Base-by-base conservation (phyloP, 306 rosid genomes). In the Citrullus amarus region DNA sequence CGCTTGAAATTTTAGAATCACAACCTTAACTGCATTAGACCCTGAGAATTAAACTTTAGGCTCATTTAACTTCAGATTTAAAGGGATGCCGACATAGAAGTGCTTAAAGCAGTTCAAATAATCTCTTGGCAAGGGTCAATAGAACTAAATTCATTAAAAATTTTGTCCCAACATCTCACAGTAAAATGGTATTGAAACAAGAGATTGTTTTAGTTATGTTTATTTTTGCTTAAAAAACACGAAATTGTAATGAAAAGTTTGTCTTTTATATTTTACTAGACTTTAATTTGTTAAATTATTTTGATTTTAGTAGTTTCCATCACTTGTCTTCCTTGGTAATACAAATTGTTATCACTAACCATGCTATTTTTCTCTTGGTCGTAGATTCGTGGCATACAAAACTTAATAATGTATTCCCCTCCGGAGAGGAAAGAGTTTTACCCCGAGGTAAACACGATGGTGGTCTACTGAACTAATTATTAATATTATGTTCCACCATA, bases 371-470 rank as follows among this genome's bases (percentile, higher is more conserved):
- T 41, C 80, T 61, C 55, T 66, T 83, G 28, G 70, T 79, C 78
- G 43, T 86, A 94, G 98, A 90, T 94, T 83, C 92, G 97, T 3
- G 97, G 98, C 22, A 89, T 92, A 77, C 86, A 86, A 71, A 88
- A 91, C 80, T 82, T 94, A 60, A 86, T 92, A 43, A 80, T 92
- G 71, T 94, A 90, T 87, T 94, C 98, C 6, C 89, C 86, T 18
- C 98, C 98, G 0, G 95, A 94, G 90, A 87, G 98, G 80, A 89
- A 90, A 82, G 98, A 94, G 66, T 87, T 94, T 70, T 94, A 92
- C 88, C 93, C 97, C 2, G 97, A 92, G 98, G 97, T 90, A 74
- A 83, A 86, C 18, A 7, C 61, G 32, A 17, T 43, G 57, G 69
- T 44, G 4, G 16, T 68, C 34, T 17, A 41, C 50, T 20, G 36